phyloP scores from a whole-genome alignment of 495 filamentous ascomycete genomes.

The Glonium stellatum region DNA sequence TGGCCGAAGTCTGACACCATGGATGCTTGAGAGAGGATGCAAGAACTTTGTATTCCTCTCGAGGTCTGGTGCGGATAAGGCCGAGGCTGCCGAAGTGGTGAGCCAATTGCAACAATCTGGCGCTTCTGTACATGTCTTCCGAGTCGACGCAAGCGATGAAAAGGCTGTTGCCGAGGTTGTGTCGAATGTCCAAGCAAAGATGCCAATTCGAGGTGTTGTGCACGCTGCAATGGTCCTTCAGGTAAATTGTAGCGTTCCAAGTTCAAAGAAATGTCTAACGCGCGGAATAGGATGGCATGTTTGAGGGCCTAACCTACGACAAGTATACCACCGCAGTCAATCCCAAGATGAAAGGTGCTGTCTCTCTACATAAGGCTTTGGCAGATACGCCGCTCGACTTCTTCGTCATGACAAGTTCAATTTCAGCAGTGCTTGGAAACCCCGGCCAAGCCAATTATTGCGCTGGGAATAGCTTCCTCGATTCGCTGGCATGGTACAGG shows the following conservation, averaged over 20 bases:
- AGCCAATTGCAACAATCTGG: background rate
- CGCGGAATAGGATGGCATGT: slow-evolving; percentile 9
- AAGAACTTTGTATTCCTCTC: slow-evolving; percentile 14
- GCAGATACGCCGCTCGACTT: slow-evolving; percentile 11
- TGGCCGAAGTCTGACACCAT: slow-evolving; percentile 12
- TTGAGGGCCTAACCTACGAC: slow-evolving; percentile 15
- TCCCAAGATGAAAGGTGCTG: slow-evolving; percentile 17
- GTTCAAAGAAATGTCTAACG: too few relatives aligned
- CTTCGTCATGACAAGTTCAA: slow-evolving; percentile 21
- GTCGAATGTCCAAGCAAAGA: background rate
- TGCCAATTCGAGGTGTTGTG: slow-evolving; percentile 24
- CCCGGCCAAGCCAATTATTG: slow-evolving; percentile 21
- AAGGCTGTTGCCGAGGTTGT: slow-evolving; percentile 3
- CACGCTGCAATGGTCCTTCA: slow-evolving; percentile 23
- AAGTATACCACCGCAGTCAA: background rate
- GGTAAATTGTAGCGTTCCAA: too few relatives aligned
- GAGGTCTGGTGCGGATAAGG: slow-evolving; percentile 5
- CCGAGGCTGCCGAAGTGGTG: background rate
- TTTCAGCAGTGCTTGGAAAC: slow-evolving; percentile 11
- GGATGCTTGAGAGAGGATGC: slow-evolving; percentile 19
- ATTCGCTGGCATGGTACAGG: slow-evolving; percentile 16
- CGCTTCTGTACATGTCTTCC: background rate
- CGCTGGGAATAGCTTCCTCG: slow-evolving; percentile 16
- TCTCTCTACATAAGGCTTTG: slow-evolving; percentile 11
- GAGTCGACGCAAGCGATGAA: background rate